Conservation (phyloP, 208 protist species). For the Crithidia expoeki region DNA sequence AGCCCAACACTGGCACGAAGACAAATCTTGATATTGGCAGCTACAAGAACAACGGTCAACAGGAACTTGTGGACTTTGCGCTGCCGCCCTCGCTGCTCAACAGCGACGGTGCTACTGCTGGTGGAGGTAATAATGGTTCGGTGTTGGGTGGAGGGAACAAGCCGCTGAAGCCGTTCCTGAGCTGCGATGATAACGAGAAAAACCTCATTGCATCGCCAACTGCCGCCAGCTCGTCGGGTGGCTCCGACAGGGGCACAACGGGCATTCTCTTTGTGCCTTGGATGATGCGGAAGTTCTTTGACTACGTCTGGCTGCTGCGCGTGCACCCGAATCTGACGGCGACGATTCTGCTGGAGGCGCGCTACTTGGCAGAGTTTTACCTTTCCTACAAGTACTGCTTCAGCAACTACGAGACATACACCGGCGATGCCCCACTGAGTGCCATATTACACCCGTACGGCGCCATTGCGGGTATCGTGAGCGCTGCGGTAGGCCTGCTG, state of each 20-base stretch:
- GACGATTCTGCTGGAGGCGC: constrained; percentile 76
- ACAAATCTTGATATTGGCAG: neutral
- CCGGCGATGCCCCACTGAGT: constrained; percentile 58
- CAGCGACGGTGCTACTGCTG: neutral
- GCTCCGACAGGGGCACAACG: constrained; percentile 1
- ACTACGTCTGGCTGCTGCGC: constrained; percentile 81
- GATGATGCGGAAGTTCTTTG: constrained; percentile 77
- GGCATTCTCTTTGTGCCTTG: constrained; percentile 73
- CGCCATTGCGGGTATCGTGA: constrained; percentile 71
- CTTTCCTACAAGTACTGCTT: constrained; percentile 86
- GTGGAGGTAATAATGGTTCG: neutral
- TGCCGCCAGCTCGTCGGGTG: neutral
- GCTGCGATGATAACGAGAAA: neutral
- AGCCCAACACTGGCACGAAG: neutral
- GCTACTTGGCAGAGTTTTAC: constrained; percentile 79
- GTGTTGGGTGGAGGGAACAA: no score
- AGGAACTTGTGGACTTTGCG: neutral
- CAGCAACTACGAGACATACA: constrained; percentile 63
- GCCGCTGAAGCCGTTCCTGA: constrained; percentile 1
- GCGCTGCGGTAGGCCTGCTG: constrained; percentile 66
- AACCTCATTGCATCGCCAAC: neutral
- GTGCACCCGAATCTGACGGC: constrained; percentile 74
- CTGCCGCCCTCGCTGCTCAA: neutral
- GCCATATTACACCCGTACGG: constrained; percentile 58
- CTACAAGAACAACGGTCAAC: neutral